These are phyloP conservation scores for Chrysoporthe cubensis DNA, from an alignment of 2,329 filamentous ascomycete genomes.

Conservation along the genomic window DNA sequence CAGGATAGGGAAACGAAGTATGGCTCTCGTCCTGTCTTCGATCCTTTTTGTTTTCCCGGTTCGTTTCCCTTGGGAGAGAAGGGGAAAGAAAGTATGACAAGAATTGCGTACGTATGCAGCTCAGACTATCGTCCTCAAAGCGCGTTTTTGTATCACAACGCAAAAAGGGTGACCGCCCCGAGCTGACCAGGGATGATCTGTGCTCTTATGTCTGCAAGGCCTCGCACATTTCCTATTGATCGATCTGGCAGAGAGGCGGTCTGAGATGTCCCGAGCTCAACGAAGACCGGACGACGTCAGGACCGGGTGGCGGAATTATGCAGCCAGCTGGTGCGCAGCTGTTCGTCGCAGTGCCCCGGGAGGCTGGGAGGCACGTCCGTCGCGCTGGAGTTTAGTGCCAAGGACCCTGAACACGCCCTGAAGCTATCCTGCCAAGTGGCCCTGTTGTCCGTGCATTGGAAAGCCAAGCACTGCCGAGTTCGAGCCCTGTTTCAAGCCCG, in stretches of 20 bases:
- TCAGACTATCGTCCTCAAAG: too few relatives aligned
- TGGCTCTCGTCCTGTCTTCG: too few relatives aligned
- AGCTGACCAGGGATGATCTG: too few relatives aligned
- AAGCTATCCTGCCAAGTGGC: not conserved
- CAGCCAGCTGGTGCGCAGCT: not conserved
- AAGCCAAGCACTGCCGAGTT: not conserved
- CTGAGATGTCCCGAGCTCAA: not conserved
- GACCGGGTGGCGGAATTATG: not conserved
- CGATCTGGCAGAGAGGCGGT: not conserved
- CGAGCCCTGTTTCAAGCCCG: not conserved
- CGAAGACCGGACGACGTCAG: not conserved
- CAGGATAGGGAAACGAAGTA: too few relatives aligned
- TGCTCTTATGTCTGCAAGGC: too few relatives aligned
- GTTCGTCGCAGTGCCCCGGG: not conserved
- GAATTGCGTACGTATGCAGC: too few relatives aligned
- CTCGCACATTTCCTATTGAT: not conserved
- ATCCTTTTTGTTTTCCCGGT: too few relatives aligned
- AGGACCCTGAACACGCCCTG: not conserved
- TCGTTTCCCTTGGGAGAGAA: too few relatives aligned
- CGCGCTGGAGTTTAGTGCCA: not conserved
- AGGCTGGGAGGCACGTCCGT: too few relatives aligned
- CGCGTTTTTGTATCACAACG: too few relatives aligned
- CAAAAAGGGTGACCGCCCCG: too few relatives aligned
- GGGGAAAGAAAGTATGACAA: too few relatives aligned
- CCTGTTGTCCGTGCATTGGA: not conserved